Base-by-base conservation (phyloP, 1,139 yeast genomes). In the Chernovozyma aurita region DNA sequence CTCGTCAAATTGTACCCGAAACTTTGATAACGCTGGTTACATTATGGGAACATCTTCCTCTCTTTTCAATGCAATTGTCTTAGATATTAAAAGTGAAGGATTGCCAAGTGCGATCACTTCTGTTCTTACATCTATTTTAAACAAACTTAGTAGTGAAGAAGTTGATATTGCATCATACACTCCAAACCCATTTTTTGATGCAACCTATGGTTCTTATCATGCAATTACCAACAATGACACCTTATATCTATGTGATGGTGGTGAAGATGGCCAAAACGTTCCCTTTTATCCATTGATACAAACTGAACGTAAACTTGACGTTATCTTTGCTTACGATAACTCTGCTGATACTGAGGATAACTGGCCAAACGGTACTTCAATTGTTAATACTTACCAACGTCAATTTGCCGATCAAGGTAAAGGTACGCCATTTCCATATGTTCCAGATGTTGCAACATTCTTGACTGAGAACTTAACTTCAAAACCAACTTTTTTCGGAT, bases 311-410 rank as follows among this genome's bases (percentile, higher is more conserved):
- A 65, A 68, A n/a, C 68, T 87, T 17, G 97, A 88, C 54, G 77
- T 84, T 11, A 72, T 88, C 24, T 76, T 88, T 57, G 95, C 95
- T 0, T 80, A 78, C 52, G 97, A 88, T 54, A 84, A 82, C 59
- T 78, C 88, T n/a, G 92, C 86, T 30, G 95, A 88, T 49, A 80
- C 92, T 0, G 60, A 63, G 12, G 57, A 65, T 29, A 61, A 56
- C 41, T 85, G 92, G 87, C 95, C 95, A 29, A 76, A 82, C 51
- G 95, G 95, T 36, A 61, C 84, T 1, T 76, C 95, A 0, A 55
- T 86, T 33, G 73, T 75, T 21, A 63, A 67, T 24, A 73, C 84
- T 1, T 76, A 70, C 46, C 47, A 59, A 37, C 63, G 84, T 32
- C 81, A 76, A 49, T 72, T 71, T 43, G 48, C 57, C 6, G 45